Base-by-base conservation (phyloP, 2,329 filamentous ascomycete species). In the Geosmithia flava region DNA sequence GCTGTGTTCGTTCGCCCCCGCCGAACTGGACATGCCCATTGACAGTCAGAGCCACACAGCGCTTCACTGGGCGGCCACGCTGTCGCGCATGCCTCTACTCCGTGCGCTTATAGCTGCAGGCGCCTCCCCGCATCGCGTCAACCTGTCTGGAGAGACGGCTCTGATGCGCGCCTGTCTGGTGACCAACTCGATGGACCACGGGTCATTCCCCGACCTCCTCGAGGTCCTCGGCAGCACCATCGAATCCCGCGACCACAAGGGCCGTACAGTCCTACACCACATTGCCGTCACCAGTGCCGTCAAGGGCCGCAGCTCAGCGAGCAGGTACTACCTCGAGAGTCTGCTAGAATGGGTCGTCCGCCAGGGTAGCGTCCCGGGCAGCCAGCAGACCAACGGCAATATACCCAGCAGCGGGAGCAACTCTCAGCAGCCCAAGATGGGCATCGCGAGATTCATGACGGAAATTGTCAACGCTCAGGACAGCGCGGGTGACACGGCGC, bases 391-490 rank as follows among this genome's bases (percentile, higher is more conserved):
- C 30, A 66, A 66, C 39, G 61, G 60, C 20, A 58, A 57, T 45
- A 20, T 19, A 2, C 20, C 27, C 33, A 52, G 47, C 11, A 56
- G 61, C n/a, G 68, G 56, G 53, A 69, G 65, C 52, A 37, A 37
- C 33, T 37, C 33, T n/a, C n/a, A n/a, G 33, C 33, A 37, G 33
- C 85, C 78, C 48, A 87, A 77, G 53, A 94, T 97, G 66, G 87
- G 85, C 20, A 76, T 98, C 47, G 90, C 87, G 29, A 82, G 88
- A 39, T 98, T 98, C 67, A 94, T 98, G 78, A 87, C 85, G 45
- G 90, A 97, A 60, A 94, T 98, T 63, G 91, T 98, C 51, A 97
- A 98, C 58, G 85, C 90, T 0, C 86, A 91, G 57, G 93, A 98
- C 64, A 89, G 90, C 58, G 85, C 86, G 33, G 93, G 93, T 1